Evolutionary conservation across 2,329 filamentous ascomycete species (phyloP).

Genomic region (Clarireedia homoeocarpa): DNA sequence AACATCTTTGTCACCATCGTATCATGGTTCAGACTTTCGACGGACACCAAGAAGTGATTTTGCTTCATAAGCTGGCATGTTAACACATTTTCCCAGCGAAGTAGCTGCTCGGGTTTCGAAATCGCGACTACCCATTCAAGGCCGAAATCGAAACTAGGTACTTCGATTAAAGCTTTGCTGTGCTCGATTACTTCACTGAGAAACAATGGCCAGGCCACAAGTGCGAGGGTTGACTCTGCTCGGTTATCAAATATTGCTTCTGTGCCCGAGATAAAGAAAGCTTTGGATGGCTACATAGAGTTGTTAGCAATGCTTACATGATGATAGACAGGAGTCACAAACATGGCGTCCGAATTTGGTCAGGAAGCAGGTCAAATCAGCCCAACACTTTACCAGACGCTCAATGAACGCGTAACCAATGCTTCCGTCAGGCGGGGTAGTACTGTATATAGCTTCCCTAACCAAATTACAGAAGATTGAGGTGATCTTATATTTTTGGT

Average conservation of each 20-base stretch:
- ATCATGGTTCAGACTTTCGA: not conserved
- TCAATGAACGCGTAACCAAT: slow-evolving; percentile 3
- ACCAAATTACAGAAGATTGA: slow-evolving; percentile 11
- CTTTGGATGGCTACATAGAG: slow-evolving; percentile 26
- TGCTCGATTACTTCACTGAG: slow-evolving; percentile 41
- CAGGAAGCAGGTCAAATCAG: slow-evolving; percentile 14
- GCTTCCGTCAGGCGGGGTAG: not conserved
- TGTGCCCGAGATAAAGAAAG: slow-evolving; percentile 16
- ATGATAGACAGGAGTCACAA: slow-evolving; percentile 23
- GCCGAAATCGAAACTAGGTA: slow-evolving; percentile 31
- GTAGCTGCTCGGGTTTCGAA: slow-evolving; percentile 39
- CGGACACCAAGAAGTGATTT: not conserved
- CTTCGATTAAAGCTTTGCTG: slow-evolving; percentile 32
- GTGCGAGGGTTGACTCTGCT: slow-evolving; percentile 39
- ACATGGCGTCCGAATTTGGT: slow-evolving; percentile 19
- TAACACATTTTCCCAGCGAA: slow-evolving; percentile 33
- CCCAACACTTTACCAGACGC: slow-evolving; percentile 15
- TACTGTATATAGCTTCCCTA: slow-evolving; percentile 10
- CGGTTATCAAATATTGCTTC: slow-evolving; percentile 29
- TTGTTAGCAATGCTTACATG: slow-evolving; percentile 37
- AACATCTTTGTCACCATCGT: not conserved
- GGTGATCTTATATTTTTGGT: slow-evolving; percentile 10
- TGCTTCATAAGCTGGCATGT: slow-evolving; percentile 5
- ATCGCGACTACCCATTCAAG: slow-evolving; percentile 47
- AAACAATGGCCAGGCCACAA: slow-evolving; percentile 44